Base-by-base conservation (phyloP, 208 protist species). In the Leishmania lainsoni region DNA sequence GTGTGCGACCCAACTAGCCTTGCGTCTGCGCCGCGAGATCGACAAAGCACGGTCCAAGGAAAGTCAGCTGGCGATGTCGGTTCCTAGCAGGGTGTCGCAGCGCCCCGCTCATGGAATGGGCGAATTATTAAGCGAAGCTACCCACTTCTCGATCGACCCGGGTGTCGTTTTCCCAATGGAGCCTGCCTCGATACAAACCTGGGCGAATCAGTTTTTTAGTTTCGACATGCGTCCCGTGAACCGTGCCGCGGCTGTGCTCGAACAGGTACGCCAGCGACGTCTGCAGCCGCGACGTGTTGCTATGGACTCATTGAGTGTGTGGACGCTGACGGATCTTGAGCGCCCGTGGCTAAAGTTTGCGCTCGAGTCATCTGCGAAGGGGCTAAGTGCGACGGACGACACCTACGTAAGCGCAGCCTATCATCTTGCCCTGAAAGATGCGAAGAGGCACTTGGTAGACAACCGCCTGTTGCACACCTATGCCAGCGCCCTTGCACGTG, bases 381-480 rank as follows among this genome's bases (percentile, higher is more conserved):
- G 22, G 10, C n/a, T 4, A 22, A 8, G 4, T 9, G 58, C 59
- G 22, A 75, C 12, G 45, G 63, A 45, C 59, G 76, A 78, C 26
- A 51, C 70, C 5, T 58, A 39, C 61, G 59, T 6, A 39, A 73
- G 48, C 59, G 42, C 76, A 22, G 75, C 79, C 14, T 79, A 75
- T 39, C 75, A 78, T 39, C 69, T 95, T 26, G 86, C 85, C 9
- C 73, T 95, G 63, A 93, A 94, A 58, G 92, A 97, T 65, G 76
- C 81, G 1, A 86, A 85, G 65, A 90, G 91, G 8, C 87, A 89
- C 70, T 81, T 96, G 0, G 87, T 97, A 26, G 90, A 93, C 68
- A 91, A 89, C 68, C 84, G 92, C 16, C 69, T 94, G 45, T 84
- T 97, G 65, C 86, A 81, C 73, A 79, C 87, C 8, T 97, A 96